A percentile compares a stretch with the other conserved stretches of the same genome.
These are phyloP conservation scores for Purshia tridentata DNA, from an alignment of 306 rosid genomes.

Conservation along the genomic window DNA sequence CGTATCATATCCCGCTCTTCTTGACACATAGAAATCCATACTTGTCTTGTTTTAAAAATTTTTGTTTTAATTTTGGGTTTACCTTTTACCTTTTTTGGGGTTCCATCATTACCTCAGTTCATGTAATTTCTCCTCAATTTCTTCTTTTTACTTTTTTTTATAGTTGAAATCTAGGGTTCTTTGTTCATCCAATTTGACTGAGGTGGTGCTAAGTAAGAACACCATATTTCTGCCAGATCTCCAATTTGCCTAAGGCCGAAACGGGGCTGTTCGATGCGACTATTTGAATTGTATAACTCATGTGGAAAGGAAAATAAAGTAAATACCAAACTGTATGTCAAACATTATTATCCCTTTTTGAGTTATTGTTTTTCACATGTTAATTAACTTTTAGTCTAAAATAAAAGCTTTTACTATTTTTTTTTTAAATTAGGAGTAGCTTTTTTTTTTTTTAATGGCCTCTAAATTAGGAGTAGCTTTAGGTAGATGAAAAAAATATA, in stretches of 20 bases:
- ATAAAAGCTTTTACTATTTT: too few species aligned
- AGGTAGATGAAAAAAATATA: too few species aligned
- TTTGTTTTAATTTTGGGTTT: slow-evolving; percentile 27
- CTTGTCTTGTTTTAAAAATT: slow-evolving; percentile 18
- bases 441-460: too few species aligned
- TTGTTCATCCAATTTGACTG: slow-evolving; percentile 7
- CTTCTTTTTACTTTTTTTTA: slow-evolving; percentile 25
- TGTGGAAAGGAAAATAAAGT: slow-evolving; percentile 15
- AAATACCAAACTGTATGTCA: background rate
- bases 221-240: slow-evolving; percentile 7
- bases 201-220: slow-evolving; percentile 6
- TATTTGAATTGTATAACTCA: slow-evolving; percentile 9
- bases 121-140: slow-evolving; percentile 32
- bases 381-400: background rate
- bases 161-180: slow-evolving; percentile 36
- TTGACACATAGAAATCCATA: slow-evolving; percentile 38
- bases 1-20: slow-evolving; percentile 68
- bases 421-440: too few species aligned
- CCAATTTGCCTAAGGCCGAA: slow-evolving; percentile 4
- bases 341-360: background rate
- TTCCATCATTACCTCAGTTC: slow-evolving; percentile 22
- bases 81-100: background rate
- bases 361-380: background rate
- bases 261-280: background rate
- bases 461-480: too few species aligned